Evolutionary conservation across 192 early-diverging fungal species (phyloP).

Genomic region (Backusella tarrabulga): DNA sequence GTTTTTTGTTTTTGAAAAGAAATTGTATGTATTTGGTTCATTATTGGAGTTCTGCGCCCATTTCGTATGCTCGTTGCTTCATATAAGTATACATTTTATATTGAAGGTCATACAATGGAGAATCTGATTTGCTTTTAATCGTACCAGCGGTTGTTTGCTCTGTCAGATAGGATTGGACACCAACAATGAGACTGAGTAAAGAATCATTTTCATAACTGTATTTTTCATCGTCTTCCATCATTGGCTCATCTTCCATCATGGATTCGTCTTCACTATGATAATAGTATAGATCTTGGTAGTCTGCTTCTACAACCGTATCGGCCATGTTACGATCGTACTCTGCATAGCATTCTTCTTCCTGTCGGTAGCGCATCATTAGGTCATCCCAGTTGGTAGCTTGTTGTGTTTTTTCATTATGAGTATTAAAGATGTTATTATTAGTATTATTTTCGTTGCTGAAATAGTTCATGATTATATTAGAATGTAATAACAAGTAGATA

Average conservation of each 20-base stretch:
- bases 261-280: background rate
- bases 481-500: background rate
- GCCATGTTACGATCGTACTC: conserved; percentile 20
- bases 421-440: background rate
- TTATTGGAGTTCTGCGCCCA: conserved; percentile 21
- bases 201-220: conserved; percentile 21
- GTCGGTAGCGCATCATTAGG: background rate
- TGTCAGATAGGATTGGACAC: conserved; percentile 32
- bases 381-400: background rate
- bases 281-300: conserved; percentile 5
- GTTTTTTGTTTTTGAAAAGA: conserved; percentile 14
- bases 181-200: conserved; percentile 28
- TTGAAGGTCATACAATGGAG: conserved; percentile 34
- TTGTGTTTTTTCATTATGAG: background rate
- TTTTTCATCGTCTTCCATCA: conserved; percentile 12
- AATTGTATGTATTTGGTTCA: background rate
- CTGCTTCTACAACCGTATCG: conserved; percentile 11
- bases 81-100: conserved; percentile 38
- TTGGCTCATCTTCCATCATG: background rate
- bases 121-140: conserved; percentile 15
- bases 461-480: conserved; percentile 1
- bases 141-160: background rate
- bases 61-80: conserved; percentile 28
- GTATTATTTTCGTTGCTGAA: background rate
- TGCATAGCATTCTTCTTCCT: conserved; percentile 11